Conservation (phyloP, 768 basidiomycete genomes). For the Auriculariales sp. region DNA sequence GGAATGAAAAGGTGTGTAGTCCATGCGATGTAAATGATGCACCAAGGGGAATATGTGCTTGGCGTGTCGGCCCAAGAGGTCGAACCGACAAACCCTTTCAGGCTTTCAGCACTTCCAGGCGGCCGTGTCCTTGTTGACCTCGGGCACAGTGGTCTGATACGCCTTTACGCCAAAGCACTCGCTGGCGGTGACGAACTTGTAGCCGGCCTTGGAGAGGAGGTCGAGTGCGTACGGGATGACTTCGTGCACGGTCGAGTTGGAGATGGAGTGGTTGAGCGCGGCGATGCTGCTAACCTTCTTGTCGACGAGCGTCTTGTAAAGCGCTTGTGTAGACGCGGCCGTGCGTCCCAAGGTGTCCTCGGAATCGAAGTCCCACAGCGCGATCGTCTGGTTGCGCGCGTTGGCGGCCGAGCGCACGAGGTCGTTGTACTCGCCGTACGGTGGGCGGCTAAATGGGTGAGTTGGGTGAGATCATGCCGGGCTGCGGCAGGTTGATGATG, state of each 20-base stretch:
- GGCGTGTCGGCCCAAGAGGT: no score
- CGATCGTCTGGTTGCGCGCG: conserved; percentile 8
- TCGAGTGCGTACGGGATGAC: conserved; percentile 13
- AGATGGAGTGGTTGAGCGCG: conserved; percentile 15
- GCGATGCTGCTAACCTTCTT: conserved; percentile 10
- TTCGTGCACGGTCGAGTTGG: conserved; percentile 10
- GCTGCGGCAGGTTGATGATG: conserved; percentile 22
- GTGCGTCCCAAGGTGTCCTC: conserved; percentile 9
- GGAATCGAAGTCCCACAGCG: conserved; percentile 11
- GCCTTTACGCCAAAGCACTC: conserved; percentile 11
- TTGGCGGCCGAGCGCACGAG: conserved; percentile 20
- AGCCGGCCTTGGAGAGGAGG: conserved; percentile 9
- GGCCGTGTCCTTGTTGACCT: not conserved
- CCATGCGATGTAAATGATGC: no score
- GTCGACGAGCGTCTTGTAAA: conserved; percentile 7
- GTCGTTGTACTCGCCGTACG: conserved; percentile 29
- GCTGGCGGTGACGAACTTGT: conserved; percentile 14
- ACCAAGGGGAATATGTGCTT: no score
- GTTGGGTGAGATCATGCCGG: conserved; percentile 32
- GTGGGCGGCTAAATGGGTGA: no score
- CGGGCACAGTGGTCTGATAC: not conserved
- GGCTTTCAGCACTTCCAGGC: no score
- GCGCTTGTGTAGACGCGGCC: conserved; percentile 1
- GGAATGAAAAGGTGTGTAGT: no score
- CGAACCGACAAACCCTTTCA: no score